Percentiles rank a stretch among this genome's conserved stretches.
phyloP scores from a whole-genome alignment of 257 asterid genomes.

The Scutellaria barbata region DNA sequence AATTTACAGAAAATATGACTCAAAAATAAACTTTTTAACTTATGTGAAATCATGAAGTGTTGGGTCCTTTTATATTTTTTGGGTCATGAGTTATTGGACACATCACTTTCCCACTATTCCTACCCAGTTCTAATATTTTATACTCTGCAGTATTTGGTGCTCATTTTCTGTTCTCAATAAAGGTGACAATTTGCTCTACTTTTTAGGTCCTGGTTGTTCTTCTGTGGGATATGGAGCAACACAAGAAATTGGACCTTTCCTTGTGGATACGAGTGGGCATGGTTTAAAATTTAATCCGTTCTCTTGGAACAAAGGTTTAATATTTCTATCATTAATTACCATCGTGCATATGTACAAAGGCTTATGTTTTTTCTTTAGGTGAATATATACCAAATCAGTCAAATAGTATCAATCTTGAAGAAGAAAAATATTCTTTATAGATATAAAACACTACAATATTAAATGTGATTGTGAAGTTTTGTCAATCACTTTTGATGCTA shows the following conservation, averaged over 20 bases:
- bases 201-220: constrained; percentile 95
- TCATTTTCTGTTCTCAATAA: constrained; percentile 31
- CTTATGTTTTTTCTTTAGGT: neutral
- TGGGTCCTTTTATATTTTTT: neutral
- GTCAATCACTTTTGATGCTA: constrained; percentile 38
- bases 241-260: constrained; percentile 95
- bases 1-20: constrained; percentile 1
- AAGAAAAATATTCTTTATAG: neutral
- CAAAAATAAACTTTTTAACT: neutral
- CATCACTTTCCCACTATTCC: constrained; percentile 28
- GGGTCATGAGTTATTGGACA: constrained; percentile 9
- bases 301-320: constrained; percentile 87
- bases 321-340: constrained; percentile 7
- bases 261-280: constrained; percentile 59
- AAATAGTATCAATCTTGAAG: neutral
- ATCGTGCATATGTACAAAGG: too few relatives aligned
- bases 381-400: neutral
- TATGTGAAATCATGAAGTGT: neutral
- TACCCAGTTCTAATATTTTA: constrained; percentile 27
- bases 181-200: constrained; percentile 39
- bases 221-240: constrained; percentile 99
- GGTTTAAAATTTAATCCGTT: constrained; percentile 66
- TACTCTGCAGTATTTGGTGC: constrained; percentile 26
- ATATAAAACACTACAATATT: constrained; percentile 1
- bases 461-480: neutral